Conservation (phyloP, 2,329 filamentous ascomycete genomes). For the Curvularia spicifera region DNA sequence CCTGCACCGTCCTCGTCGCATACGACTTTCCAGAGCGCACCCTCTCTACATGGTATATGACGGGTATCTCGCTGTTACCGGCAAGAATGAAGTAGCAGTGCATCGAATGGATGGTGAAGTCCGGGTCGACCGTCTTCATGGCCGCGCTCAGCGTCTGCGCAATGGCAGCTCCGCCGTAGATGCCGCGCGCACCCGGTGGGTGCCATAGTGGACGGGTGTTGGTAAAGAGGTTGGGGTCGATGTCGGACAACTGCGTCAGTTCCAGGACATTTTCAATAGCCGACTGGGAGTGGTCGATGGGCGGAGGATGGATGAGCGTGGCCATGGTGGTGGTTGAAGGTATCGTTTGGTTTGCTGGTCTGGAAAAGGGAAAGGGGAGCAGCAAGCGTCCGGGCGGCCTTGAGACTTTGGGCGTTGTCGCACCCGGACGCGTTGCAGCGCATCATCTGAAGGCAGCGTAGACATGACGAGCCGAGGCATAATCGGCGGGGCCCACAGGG, state of each 20-base stretch:
- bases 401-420: slow-evolving; percentile 1
- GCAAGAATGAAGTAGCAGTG: slow-evolving; percentile 99
- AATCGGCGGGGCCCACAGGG: background rate
- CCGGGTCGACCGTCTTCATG: slow-evolving; percentile 79
- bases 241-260: slow-evolving; percentile 76
- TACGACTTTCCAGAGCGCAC: slow-evolving; percentile 90
- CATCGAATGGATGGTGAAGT: slow-evolving; percentile 91
- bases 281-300: slow-evolving; percentile 73
- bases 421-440: background rate
- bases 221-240: slow-evolving; percentile 88
- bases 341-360: background rate
- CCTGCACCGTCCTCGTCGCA: slow-evolving; percentile 94
- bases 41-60: slow-evolving; percentile 93
- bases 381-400: background rate
- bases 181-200: slow-evolving; percentile 86
- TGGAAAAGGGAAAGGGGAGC: background rate
- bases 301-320: slow-evolving; percentile 77
- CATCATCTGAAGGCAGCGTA: background rate
- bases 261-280: slow-evolving; percentile 90
- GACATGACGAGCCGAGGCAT: slow-evolving; percentile 28
- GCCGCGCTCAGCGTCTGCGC: slow-evolving; percentile 89
- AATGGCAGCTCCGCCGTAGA: slow-evolving; percentile 92
- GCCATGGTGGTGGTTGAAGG: slow-evolving; percentile 37
- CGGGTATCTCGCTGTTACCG: slow-evolving; percentile 81
- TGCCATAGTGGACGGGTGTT: slow-evolving; percentile 93